phyloP scores from a whole-genome alignment of 371 early-diverging fungal genomes.

The Mortierella polycephala region DNA sequence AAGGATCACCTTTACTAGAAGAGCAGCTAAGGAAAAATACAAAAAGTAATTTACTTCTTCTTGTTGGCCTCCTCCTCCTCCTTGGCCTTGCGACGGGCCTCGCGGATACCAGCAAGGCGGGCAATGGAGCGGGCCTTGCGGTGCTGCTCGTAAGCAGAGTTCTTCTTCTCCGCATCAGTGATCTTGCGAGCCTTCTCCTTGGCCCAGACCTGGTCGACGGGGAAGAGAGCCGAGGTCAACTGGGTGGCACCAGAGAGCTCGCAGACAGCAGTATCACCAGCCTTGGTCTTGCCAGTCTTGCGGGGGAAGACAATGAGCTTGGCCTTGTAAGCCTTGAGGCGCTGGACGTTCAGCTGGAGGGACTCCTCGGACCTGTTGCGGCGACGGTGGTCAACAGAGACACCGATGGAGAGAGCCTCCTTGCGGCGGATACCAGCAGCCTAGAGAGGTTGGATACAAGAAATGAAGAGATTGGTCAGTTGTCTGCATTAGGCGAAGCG shows the following conservation, averaged over 20 bases:
- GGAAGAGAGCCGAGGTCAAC: constrained; percentile 76
- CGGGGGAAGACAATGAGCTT: constrained; percentile 59
- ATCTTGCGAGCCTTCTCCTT: constrained; percentile 85
- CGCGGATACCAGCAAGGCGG: constrained; percentile 87
- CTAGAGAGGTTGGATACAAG: constrained; percentile 48
- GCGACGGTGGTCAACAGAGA: constrained; percentile 99
- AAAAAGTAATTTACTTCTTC: constrained; percentile 66
- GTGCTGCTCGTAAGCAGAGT: constrained; percentile 86
- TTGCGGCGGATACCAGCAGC: constrained; percentile 95
- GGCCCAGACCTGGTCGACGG: constrained; percentile 76
- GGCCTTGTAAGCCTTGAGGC: constrained; percentile 97
- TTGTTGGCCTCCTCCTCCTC: constrained; percentile 91
- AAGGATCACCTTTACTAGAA: constrained; percentile 21
- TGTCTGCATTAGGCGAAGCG: too few species aligned
- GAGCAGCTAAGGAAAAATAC: constrained; percentile 33
- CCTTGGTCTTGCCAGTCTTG: constrained; percentile 90
- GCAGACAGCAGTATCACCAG: constrained; percentile 76
- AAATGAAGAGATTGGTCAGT: constrained; percentile 1
- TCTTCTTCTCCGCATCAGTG: constrained; percentile 86
- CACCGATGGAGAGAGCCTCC: constrained; percentile 97
- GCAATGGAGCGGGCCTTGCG: constrained; percentile 90
- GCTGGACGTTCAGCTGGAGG: constrained; percentile 94
- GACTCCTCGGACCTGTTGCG: constrained; percentile 98
- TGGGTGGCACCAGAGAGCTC: constrained; percentile 79
- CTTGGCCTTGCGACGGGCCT: constrained; percentile 81